Conservation (phyloP, 345 rosid genomes). For the Punica granatum region DNA sequence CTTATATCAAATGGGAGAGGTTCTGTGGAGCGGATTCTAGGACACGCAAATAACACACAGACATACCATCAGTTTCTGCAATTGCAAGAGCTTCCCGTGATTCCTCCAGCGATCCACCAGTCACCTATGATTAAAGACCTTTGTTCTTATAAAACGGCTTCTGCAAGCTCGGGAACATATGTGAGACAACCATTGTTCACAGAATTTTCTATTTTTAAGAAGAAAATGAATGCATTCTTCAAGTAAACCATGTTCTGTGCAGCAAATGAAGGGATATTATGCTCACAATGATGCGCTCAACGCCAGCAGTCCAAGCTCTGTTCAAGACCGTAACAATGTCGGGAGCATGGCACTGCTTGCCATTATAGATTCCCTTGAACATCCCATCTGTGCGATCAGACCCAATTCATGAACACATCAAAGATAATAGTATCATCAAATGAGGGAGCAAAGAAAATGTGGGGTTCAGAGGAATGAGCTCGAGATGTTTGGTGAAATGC, state of each 20-base stretch:
- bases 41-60: slow-evolving; percentile 5
- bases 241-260: background rate
- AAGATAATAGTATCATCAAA: background rate
- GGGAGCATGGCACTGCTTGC: slow-evolving; percentile 68
- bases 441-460: background rate
- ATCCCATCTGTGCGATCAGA: slow-evolving; percentile 59
- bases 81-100: slow-evolving; percentile 94
- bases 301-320: slow-evolving; percentile 94
- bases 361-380: slow-evolving; percentile 89
- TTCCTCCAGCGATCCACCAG: slow-evolving; percentile 91
- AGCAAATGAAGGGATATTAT: background rate
- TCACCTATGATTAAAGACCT: slow-evolving; percentile 45
- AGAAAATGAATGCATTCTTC: background rate
- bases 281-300: slow-evolving; percentile 80
- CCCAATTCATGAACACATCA: background rate
- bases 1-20: background rate
- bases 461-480: background rate
- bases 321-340: slow-evolving; percentile 65
- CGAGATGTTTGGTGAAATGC: slow-evolving; percentile 49
- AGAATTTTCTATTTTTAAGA: background rate
- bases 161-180: background rate
- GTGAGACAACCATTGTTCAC: background rate
- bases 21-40: background rate
- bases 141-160: background rate
- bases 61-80: slow-evolving; percentile 82